Base-by-base conservation (phyloP, 257 asterid genomes). In the Solanum clarkiae region DNA sequence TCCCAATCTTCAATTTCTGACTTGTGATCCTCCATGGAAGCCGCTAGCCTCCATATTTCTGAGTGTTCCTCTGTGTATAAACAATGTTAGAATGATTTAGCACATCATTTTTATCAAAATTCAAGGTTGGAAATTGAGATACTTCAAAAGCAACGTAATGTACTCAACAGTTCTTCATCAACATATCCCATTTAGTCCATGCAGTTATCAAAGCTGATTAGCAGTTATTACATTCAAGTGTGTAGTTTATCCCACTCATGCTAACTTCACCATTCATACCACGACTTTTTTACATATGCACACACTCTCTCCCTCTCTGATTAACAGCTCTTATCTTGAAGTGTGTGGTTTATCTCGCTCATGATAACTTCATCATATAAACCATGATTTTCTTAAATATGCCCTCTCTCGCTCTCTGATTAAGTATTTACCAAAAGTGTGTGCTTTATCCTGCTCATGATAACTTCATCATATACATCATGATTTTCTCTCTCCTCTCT, bases 1-100 rank as follows among this genome's bases (percentile, higher is more conserved):
- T 96, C 98, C 98, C 97, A 96, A 83, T 95, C 93, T 91, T 95
- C 98, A 82, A 94, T 96, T 92, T 95, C 98, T 71, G 95, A 92
- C 86, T 91, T 95, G 86, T 91, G 89, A 85, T 86, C 95, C 88
- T 94, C 98, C 99, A 97, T 94, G 87, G 92, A 85, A 29, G 92
- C 92, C 51, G 92, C 93, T 79, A 95, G 87, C 90, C 88, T 90
- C 98, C 98, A 95, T 91, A 97, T 91, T 87, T 95, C 98, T 2
- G 89, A 51, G 89, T 95, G 94, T 84, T 93, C 91, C 71, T 88
- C 99, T 97, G 95, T 90, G 91, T 84, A 88, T 77, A 82, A 80
- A 83, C 54, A 84, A 88, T 77, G 62, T 49, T 83, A 29, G 40
- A 68, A 75, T 32, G 54, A 26, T 26, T 44, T 40, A 18, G 47